These are phyloP conservation scores for Clavispora santaluciae DNA, from an alignment of 805 yeast species.

Conservation along the genomic window DNA sequence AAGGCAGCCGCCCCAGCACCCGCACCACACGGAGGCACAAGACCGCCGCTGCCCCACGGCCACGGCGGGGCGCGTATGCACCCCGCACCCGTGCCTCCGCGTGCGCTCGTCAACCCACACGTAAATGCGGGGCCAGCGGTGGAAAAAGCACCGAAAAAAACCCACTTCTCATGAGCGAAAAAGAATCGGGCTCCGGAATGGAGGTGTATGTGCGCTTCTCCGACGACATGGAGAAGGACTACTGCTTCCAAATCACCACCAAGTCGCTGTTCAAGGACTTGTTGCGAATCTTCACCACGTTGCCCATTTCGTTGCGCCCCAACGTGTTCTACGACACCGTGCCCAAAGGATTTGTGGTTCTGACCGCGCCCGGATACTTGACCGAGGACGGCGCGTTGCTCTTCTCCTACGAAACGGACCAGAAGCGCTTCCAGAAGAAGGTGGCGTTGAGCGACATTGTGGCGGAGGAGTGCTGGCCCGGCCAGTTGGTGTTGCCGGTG, in stretches of 20 bases:
- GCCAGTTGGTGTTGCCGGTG: slow-evolving; percentile 76
- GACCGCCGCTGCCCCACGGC: too few relatives aligned
- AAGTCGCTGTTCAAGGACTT: slow-evolving; percentile 57
- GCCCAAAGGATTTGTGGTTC: slow-evolving; percentile 63
- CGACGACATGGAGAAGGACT: slow-evolving; percentile 81
- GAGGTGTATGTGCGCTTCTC: slow-evolving; percentile 76
- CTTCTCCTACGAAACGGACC: slow-evolving; percentile 55
- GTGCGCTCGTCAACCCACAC: not conserved
- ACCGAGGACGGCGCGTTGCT: slow-evolving; percentile 80
- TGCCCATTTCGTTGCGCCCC: slow-evolving; percentile 79
- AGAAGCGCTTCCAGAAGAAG: slow-evolving; percentile 35
- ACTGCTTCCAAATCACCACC: slow-evolving; percentile 72
- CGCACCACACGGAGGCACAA: too few relatives aligned
- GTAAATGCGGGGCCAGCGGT: not conserved
- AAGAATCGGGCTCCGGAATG: slow-evolving; percentile 12
- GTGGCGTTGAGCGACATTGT: slow-evolving; percentile 48
- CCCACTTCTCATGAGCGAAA: slow-evolving; percentile 2
- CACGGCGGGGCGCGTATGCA: too few relatives aligned
- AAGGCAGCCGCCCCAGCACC: too few relatives aligned
- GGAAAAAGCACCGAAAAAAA: not conserved
- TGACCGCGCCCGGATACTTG: slow-evolving; percentile 70
- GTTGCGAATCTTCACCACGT: slow-evolving; percentile 52
- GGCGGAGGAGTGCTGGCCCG: slow-evolving; percentile 73
- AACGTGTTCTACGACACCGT: slow-evolving; percentile 59
- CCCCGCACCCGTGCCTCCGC: not conserved